Evolutionary conservation across 1,284 basidiomycete genomes (phyloP), one percentile per base, ranked within the genome.

Genomic region (Cryptococcus neoformans): DNA sequence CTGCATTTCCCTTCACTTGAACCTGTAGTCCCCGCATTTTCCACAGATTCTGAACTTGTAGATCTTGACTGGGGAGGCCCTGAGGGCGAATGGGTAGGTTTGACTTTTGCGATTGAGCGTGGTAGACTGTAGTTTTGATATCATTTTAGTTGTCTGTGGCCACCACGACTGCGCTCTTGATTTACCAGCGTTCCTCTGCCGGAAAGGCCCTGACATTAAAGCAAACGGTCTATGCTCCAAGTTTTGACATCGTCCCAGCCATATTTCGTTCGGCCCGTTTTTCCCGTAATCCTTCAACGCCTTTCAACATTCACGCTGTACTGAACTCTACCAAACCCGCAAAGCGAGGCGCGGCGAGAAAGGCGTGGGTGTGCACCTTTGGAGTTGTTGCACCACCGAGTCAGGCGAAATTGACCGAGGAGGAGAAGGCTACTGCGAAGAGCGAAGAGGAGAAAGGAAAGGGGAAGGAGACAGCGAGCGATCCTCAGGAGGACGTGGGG

Each of bases 181-280:
- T 78, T 4, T 76, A 73, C 53, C 64, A 72, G 0, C 60, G 75
- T 3, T 50, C 63, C 1, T 40, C 49, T 9, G 58, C 57, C 7
- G 61, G 63, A 49, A 35, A 52, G 44, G 58, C 54, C 50, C 54
- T 70, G 21, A 67, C 64, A n/a, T 58, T 72, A n/a, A 59, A 65
- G 36, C 69, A 70, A 52, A 68, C 71, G 16, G 70, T 76, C 16
- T 67, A 63, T 44, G 62, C 70, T 4, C 75, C 67, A 51, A 69
- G 61, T 28, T 44, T 74, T 11, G 76, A 76, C 44, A 66, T 66
- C 37, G 51, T 62, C 10, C 61, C 68, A 3, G 68, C 85, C 53
- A 83, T 83, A 2, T 94, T 92, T 78, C 85, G 92, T 17, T 84
- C 86, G 11, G 87, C 83, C 34, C 85, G 89, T 61, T 86, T 83